Base-by-base conservation (phyloP, 352 stramenopile species). In the Phytopythium litorale region DNA sequence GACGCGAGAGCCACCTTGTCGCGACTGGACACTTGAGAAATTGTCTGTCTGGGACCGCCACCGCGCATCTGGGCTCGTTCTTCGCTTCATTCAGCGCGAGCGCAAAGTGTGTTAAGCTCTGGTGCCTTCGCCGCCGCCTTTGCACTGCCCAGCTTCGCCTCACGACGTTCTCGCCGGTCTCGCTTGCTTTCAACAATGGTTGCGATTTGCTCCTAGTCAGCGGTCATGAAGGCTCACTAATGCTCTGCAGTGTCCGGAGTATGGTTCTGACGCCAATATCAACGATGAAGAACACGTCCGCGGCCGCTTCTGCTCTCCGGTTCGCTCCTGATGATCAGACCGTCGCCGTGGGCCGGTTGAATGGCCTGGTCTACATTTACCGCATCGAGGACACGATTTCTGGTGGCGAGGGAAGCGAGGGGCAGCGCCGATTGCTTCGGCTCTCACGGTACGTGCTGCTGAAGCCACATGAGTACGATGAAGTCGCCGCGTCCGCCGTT, bases 311-410 rank as follows among this genome's bases (percentile, higher is more conserved):
- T 6, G 68, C 62, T 9, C 57, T 91, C 61, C 79, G 72, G 0
- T 94, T 90, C 49, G 62, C 77, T 21, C 77, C 76, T 32, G 73
- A 60, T 18, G 67, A 68, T 16, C 71, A 68, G 43, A 63, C 82
- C 19, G 59, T 94, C 6, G 82, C 78, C 0, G 83, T 84, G 11
- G 67, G 76, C 1, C 76, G 85, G 21, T 70, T 70, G 1, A 91
- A 91, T 35, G 83, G 83, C 1, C 59, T 91, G 13, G 71, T 91
- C 30, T 94, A 92, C 62, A 52, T 94, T 3, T 94, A 94, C 63
- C 75, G 51, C 38, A 49, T 94, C 15, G 72, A 89, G 4, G 63
- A 64, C 38, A 57, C 33, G 25, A 66, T 48, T 0, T 35, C 28
- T 35, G 51, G 23, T 21, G 4, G 12, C 4, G 38, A 58, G 15